Evolutionary conservation across 1,139 yeast genomes (phyloP).

Genomic region (Saccharomycopsis phalli): DNA sequence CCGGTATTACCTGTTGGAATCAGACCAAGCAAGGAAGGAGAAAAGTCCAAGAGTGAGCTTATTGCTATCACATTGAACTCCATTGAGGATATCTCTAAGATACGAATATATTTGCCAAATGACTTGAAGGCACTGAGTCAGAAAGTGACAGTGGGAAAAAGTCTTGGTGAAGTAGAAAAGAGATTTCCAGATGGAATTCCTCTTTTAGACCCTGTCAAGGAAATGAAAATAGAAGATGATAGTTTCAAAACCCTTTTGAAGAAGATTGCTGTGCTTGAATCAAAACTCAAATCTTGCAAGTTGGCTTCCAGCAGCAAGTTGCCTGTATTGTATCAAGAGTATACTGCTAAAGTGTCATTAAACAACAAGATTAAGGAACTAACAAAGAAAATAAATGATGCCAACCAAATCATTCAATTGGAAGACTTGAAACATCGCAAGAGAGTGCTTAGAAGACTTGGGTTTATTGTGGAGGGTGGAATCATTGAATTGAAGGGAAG

Average conservation of each 20-base stretch:
- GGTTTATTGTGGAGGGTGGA: constrained; percentile 72
- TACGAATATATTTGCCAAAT: constrained; percentile 74
- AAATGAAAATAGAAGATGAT: constrained; percentile 82
- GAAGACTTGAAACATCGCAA: constrained; percentile 91
- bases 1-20: constrained; percentile 83
- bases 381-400: constrained; percentile 62
- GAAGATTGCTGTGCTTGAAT: constrained; percentile 75
- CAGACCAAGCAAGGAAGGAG: constrained; percentile 69
- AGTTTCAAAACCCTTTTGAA: constrained; percentile 62
- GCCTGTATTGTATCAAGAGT: constrained; percentile 52
- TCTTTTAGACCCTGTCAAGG: constrained; percentile 76
- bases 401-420: constrained; percentile 85
- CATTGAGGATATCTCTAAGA: constrained; percentile 64
- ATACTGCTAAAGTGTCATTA: constrained; percentile 53
- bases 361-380: constrained; percentile 52
- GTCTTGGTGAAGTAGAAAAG: constrained; percentile 68
- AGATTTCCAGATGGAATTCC: constrained; percentile 84
- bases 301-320: constrained; percentile 59
- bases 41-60: constrained; percentile 63
- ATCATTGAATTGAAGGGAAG: constrained; percentile 93
- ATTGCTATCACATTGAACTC: constrained; percentile 80
- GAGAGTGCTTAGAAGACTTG: constrained; percentile 78
- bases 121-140: constrained; percentile 67
- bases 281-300: constrained; percentile 63
- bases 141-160: constrained; percentile 64